Conservation (phyloP, 2,329 filamentous ascomycete species). For the Sporothrix brunneoviolacea region DNA sequence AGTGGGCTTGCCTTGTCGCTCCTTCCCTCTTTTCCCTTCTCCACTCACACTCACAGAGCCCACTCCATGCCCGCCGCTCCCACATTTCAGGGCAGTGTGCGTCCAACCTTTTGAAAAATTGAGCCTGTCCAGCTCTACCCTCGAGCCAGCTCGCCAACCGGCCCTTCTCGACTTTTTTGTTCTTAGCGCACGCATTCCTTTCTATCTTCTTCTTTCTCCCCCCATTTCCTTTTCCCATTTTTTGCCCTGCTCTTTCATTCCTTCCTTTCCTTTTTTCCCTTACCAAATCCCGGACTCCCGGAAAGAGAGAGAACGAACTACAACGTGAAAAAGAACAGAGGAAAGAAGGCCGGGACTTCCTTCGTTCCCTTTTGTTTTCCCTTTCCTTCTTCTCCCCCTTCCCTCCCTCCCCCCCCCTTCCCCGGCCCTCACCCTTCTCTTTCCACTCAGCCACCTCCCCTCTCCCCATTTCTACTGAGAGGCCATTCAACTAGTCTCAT, state of each 20-base stretch:
- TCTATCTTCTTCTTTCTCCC: not conserved
- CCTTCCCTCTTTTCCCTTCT: conserved; percentile 6
- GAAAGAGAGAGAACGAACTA: not conserved
- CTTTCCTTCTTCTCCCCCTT: not conserved
- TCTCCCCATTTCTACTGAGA: not conserved
- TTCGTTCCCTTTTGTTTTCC: not conserved
- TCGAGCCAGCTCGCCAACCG: not conserved
- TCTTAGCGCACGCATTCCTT: not conserved
- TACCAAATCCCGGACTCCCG: not conserved
- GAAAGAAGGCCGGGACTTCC: not conserved
- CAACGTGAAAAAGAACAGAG: not conserved
- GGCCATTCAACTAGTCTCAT: not conserved
- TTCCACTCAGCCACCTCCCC: not conserved
- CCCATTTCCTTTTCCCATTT: not conserved
- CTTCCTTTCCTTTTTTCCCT: not conserved
- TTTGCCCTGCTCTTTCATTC: not conserved
- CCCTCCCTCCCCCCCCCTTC: not conserved
- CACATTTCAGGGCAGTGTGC: conserved; percentile 1
- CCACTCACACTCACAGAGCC: conserved; percentile 1
- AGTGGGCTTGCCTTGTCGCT: conserved; percentile 1
- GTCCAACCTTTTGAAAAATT: not conserved
- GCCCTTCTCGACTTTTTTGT: conserved; percentile 3
- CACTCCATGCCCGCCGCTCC: not conserved
- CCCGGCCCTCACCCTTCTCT: too few species aligned
- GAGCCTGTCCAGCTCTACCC: not conserved